These are phyloP conservation scores for Fragaria vesca DNA, from an alignment of 306 rosid genomes.

Conservation along the genomic window DNA sequence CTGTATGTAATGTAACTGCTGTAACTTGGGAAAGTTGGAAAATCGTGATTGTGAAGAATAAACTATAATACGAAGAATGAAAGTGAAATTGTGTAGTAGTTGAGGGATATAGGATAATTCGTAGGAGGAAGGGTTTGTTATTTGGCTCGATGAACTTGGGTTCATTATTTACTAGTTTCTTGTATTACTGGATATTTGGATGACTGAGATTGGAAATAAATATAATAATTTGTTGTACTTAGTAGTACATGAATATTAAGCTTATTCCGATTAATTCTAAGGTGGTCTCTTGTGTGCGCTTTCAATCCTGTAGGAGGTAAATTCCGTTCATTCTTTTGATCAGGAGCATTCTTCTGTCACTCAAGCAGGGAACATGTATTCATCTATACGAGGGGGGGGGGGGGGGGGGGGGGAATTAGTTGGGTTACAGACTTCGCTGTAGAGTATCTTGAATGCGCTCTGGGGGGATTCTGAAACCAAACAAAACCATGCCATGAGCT, in stretches of 20 bases:
- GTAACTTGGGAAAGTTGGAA: constrained; percentile 17
- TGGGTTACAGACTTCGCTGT: too few relatives aligned
- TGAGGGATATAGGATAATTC: constrained; percentile 28
- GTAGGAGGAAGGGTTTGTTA: constrained; percentile 23
- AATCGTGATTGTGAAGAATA: constrained; percentile 28
- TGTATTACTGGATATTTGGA: constrained; percentile 35
- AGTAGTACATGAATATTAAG: not conserved
- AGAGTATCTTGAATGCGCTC: too few relatives aligned
- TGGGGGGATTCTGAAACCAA: too few relatives aligned
- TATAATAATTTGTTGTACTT: constrained; percentile 3
- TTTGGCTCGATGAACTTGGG: constrained; percentile 26
- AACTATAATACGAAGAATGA: constrained; percentile 19
- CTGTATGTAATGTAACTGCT: constrained; percentile 38
- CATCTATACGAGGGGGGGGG: too few relatives aligned
- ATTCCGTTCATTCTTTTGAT: too few relatives aligned
- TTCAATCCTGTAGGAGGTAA: too few relatives aligned
- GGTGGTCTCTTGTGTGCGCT: not conserved
- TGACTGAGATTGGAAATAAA: constrained; percentile 43
- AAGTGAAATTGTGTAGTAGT: constrained; percentile 27
- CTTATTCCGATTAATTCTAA: not conserved
- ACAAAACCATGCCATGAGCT: too few relatives aligned
- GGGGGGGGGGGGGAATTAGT: too few relatives aligned
- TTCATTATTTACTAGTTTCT: constrained; percentile 19
- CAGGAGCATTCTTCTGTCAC: too few relatives aligned
- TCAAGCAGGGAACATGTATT: too few relatives aligned